These are phyloP conservation scores for Yamadazyma kitorensis DNA, from an alignment of 805 yeast genomes.

Conservation along the genomic window DNA sequence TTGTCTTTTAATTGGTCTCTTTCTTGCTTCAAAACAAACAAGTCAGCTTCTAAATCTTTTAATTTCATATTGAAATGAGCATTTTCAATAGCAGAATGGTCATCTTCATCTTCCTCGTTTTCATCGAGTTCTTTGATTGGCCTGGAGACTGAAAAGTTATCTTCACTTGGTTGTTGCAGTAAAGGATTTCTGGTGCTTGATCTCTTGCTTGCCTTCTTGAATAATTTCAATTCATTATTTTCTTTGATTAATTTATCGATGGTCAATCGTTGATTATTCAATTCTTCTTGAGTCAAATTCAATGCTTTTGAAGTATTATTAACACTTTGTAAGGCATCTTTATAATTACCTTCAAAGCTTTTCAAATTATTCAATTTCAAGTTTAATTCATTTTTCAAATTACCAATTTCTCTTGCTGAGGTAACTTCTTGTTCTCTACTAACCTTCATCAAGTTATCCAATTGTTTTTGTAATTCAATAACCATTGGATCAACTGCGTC, in stretches of 20 bases:
- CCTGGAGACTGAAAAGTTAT: constrained; percentile 16
- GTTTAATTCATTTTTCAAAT: constrained; percentile 29
- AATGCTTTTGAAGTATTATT: constrained; percentile 75
- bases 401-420: constrained; percentile 32
- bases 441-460: constrained; percentile 51
- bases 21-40: constrained; percentile 77
- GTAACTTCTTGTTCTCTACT: constrained; percentile 41
- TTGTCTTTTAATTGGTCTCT: constrained; percentile 73
- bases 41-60: constrained; percentile 80
- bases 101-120: constrained; percentile 22
- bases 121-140: constrained; percentile 23
- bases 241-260: constrained; percentile 60
- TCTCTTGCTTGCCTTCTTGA: constrained; percentile 41
- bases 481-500: constrained; percentile 23
- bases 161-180: constrained; percentile 21
- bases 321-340: constrained; percentile 67
- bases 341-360: constrained; percentile 61
- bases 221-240: constrained; percentile 64
- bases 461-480: constrained; percentile 48
- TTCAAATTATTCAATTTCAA: constrained; percentile 28
- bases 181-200: constrained; percentile 24
- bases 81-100: constrained; percentile 28
- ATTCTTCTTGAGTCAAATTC: constrained; percentile 68
- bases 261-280: constrained; percentile 54
- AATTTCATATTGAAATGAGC: constrained; percentile 73